Conservation (phyloP, 169 alveolate species). For the Babesia gibsoni region DNA sequence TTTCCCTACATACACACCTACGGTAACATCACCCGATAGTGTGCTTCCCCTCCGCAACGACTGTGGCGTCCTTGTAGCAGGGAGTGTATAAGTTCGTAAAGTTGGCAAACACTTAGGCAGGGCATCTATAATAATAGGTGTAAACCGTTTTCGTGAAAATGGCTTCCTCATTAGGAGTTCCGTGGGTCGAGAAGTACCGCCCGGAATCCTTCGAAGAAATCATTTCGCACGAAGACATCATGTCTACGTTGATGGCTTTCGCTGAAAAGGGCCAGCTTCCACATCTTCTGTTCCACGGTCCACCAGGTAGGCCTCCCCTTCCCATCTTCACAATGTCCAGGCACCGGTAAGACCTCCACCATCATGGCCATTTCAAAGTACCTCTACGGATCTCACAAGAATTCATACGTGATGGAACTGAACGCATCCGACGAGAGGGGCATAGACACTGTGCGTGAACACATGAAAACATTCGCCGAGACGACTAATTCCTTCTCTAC, state of each 20-base stretch:
- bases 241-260: slow-evolving; percentile 88
- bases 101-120: too few species aligned
- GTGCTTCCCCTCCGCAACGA: slow-evolving; percentile 7
- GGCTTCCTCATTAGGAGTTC: slow-evolving; percentile 49
- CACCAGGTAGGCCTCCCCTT: slow-evolving; percentile 86
- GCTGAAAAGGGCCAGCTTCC: slow-evolving; percentile 93
- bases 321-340: slow-evolving; percentile 21
- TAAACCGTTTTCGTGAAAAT: neutral
- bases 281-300: slow-evolving; percentile 93
- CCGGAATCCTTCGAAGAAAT: slow-evolving; percentile 90
- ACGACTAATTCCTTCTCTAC: slow-evolving; percentile 72
- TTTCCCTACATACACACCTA: neutral
- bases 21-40: neutral
- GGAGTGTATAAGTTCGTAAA: neutral
- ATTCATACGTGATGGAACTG: slow-evolving; percentile 86
- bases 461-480: slow-evolving; percentile 91
- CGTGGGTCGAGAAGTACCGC: slow-evolving; percentile 93
- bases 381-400: slow-evolving; percentile 84
- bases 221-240: slow-evolving; percentile 92
- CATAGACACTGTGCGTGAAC: slow-evolving; percentile 94
- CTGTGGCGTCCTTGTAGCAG: neutral
- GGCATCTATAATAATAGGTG: neutral
- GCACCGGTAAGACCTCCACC: slow-evolving; percentile 93
- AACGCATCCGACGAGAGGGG: slow-evolving; percentile 99
- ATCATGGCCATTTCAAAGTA: slow-evolving; percentile 90